Percentiles rank a stretch among this genome's conserved stretches.
Evolutionary conservation across 805 yeast species (phyloP).

Genomic region (Pichia insulana): DNA sequence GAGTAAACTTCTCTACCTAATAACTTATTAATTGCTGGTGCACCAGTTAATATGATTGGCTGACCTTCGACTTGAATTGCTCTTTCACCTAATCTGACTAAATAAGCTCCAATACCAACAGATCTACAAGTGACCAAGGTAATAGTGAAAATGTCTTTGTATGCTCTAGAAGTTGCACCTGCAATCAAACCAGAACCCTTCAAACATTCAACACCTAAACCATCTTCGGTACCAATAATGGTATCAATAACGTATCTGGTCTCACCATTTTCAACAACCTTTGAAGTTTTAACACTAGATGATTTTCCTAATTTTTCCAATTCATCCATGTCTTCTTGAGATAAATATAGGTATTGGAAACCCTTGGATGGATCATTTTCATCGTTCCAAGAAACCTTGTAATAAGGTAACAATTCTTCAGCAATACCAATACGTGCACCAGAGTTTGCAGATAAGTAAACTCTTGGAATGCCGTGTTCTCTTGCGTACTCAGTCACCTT

Average conservation of each 20-base stretch:
- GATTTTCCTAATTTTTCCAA: conserved; percentile 53
- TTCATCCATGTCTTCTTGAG: conserved; percentile 51
- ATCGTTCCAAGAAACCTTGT: conserved; percentile 89
- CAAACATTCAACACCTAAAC: conserved; percentile 97
- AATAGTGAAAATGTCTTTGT: conserved; percentile 93
- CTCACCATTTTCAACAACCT: conserved; percentile 76
- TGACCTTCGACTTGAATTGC: conserved; percentile 98
- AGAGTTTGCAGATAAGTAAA: conserved; percentile 94
- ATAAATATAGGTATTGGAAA: conserved; percentile 78
- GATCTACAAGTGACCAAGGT: conserved; percentile 99
- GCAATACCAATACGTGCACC: conserved; percentile 99
- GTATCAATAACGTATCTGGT: conserved; percentile 74
- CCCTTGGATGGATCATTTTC: conserved; percentile 72
- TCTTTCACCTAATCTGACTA: conserved; percentile 97
- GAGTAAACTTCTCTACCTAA: conserved; percentile 96
- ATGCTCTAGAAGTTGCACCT: conserved; percentile 96
- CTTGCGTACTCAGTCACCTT: conserved; percentile 89
- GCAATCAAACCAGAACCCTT: conserved; percentile 98
- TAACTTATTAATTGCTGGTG: conserved; percentile 95
- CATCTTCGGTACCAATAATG: conserved; percentile 89
- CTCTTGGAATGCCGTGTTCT: conserved; percentile 86
- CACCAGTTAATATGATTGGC: conserved; percentile 97
- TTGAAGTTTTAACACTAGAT: conserved; percentile 62
- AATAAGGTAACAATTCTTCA: conserved; percentile 84
- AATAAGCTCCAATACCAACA: conserved; percentile 99